Percentiles rank a stretch among this genome's conserved stretches.
Conservation (phyloP, 2,329 filamentous ascomycete species). For the Pestalotiopsis sp. region DNA sequence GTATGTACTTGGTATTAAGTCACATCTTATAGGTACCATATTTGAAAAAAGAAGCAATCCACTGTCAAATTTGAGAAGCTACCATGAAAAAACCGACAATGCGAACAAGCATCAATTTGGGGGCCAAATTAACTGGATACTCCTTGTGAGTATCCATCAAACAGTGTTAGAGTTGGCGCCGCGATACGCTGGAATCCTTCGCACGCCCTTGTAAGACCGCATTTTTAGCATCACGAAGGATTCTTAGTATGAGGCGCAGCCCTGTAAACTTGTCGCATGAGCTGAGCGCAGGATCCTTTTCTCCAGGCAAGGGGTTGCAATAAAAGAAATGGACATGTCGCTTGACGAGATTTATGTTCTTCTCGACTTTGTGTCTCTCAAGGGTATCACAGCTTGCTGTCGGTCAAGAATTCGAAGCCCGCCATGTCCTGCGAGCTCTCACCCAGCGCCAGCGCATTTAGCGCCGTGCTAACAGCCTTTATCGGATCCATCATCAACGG, state of each 20-base stretch:
- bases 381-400: not conserved
- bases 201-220: not conserved
- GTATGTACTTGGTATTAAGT: too few relatives aligned
- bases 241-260: not conserved
- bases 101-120: too few relatives aligned
- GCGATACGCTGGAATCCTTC: not conserved
- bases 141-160: not conserved
- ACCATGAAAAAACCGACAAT: too few relatives aligned
- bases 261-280: not conserved
- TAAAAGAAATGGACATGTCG: not conserved
- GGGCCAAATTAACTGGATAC: not conserved
- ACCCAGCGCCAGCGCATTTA: not conserved
- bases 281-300: not conserved
- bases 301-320: not conserved
- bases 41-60: too few relatives aligned
- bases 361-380: not conserved
- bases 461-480: not conserved
- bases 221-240: not conserved
- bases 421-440: conserved; percentile 1
- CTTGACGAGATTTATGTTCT: not conserved
- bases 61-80: too few relatives aligned
- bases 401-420: not conserved
- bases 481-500: not conserved
- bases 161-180: not conserved
- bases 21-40: too few relatives aligned